Percentiles rank a stretch among this genome's conserved stretches.
Conservation (phyloP, 805 yeast genomes). For the Barnettozyma wickerhamii region DNA sequence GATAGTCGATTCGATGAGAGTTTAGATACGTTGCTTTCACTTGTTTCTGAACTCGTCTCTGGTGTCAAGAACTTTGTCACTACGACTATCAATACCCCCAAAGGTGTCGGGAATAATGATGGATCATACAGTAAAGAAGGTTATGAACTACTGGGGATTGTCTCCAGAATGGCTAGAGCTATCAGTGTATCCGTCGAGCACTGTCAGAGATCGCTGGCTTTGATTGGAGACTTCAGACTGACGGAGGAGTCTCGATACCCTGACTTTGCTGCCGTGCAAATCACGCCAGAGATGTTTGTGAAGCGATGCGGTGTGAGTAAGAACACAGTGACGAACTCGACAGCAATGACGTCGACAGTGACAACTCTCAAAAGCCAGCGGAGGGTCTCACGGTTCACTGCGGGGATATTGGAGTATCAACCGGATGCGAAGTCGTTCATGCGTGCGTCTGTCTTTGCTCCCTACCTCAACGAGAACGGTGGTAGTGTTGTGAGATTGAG, state of each 20-base stretch:
- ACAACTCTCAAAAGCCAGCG: too few species aligned
- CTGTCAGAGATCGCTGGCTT: conserved; percentile 45
- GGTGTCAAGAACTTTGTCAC: conserved; percentile 61
- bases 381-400: too few species aligned
- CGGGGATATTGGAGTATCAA: conserved; percentile 30
- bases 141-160: conserved; percentile 53
- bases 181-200: conserved; percentile 46
- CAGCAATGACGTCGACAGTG: too few species aligned
- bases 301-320: conserved; percentile 58
- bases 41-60: conserved; percentile 61
- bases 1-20: conserved; percentile 31
- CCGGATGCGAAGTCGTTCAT: conserved; percentile 33
- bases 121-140: conserved; percentile 69
- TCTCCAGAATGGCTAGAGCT: conserved; percentile 55
- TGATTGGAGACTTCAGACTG: conserved; percentile 65
- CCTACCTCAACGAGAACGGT: conserved; percentile 28
- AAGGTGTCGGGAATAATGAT: too few species aligned
- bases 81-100: conserved; percentile 43
- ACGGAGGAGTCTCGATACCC: conserved; percentile 60
- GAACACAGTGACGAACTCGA: too few species aligned
- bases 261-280: conserved; percentile 52
- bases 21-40: conserved; percentile 52
- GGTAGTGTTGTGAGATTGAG: conserved; percentile 13
- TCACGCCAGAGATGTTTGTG: conserved; percentile 58
- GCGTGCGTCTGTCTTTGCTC: conserved; percentile 34